phyloP scores from a whole-genome alignment of 2,329 filamentous ascomycete species.

The Talaromyces albobiverticillius region DNA sequence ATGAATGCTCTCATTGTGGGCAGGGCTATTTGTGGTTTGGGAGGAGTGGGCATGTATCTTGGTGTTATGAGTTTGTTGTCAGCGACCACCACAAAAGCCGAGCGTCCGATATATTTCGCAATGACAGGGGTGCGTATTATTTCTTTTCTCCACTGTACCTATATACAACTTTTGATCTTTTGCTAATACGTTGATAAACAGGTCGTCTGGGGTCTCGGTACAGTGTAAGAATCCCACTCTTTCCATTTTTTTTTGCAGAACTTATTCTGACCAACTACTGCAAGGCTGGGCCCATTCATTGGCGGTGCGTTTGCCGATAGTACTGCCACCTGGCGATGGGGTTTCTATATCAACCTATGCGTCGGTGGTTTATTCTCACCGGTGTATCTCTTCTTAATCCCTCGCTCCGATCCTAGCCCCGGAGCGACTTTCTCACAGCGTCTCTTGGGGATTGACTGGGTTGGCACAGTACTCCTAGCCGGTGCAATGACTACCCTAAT shows the following conservation, averaged over 20 bases:
- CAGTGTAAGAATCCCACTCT: too few relatives aligned
- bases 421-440: slow-evolving; percentile 19
- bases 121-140: background rate
- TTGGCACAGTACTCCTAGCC: slow-evolving; percentile 44
- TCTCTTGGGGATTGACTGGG: slow-evolving; percentile 38
- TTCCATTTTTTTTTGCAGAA: too few relatives aligned
- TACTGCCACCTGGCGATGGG: slow-evolving; percentile 33
- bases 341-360: slow-evolving; percentile 54
- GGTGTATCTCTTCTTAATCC: slow-evolving; percentile 43
- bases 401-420: slow-evolving; percentile 21
- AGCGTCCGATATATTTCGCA: slow-evolving; percentile 32
- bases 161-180: too few relatives aligned
- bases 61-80: slow-evolving; percentile 28
- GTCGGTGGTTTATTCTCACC: slow-evolving; percentile 44
- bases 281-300: slow-evolving; percentile 33
- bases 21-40: slow-evolving; percentile 32
- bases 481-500: slow-evolving; percentile 40
- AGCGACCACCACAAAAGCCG: slow-evolving; percentile 17
- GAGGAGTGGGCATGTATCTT: slow-evolving; percentile 32
- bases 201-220: too few relatives aligned
- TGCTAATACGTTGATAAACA: too few relatives aligned
- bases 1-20: slow-evolving; percentile 48
- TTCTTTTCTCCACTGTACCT: too few relatives aligned
- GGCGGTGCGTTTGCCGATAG: slow-evolving; percentile 34
- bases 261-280: background rate